Evolutionary conservation across 495 filamentous ascomycete species (phyloP).

Genomic region (Daldinia bambusicola): DNA sequence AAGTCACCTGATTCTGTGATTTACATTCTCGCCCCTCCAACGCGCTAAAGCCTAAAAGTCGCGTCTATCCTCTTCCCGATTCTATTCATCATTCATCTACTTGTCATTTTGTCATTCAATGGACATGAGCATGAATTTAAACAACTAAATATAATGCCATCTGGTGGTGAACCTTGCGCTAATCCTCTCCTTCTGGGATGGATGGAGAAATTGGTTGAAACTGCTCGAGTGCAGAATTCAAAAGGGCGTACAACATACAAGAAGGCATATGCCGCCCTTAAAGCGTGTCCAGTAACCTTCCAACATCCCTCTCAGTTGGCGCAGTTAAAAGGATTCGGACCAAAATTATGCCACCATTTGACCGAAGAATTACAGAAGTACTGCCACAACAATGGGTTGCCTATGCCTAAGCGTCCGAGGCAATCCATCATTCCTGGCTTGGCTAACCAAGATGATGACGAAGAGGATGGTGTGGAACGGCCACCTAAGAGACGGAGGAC

Average conservation of each 20-base stretch:
- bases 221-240: slow-evolving; percentile 73
- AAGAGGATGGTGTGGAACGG: slow-evolving; percentile 55
- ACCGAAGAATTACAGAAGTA: slow-evolving; percentile 73
- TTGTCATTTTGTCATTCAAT: too few species aligned
- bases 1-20: slow-evolving; percentile 32
- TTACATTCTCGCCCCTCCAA: neutral
- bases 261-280: slow-evolving; percentile 83
- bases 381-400: slow-evolving; percentile 74
- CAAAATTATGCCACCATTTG: slow-evolving; percentile 74
- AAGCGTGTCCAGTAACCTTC: slow-evolving; percentile 78
- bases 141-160: slow-evolving; percentile 35
- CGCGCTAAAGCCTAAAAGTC: slow-evolving; percentile 21
- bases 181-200: slow-evolving; percentile 81
- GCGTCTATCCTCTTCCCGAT: slow-evolving; percentile 13
- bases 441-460: slow-evolving; percentile 43
- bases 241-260: slow-evolving; percentile 80
- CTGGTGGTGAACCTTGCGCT: slow-evolving; percentile 57
- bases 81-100: neutral
- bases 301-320: slow-evolving; percentile 78
- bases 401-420: slow-evolving; percentile 70
- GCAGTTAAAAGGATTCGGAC: slow-evolving; percentile 77
- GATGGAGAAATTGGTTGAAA: slow-evolving; percentile 84
- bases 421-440: slow-evolving; percentile 43
- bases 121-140: neutral
- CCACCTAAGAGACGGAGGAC: slow-evolving; percentile 72